Conservation (phyloP, 768 basidiomycete species). For the Suillus placidus region DNA sequence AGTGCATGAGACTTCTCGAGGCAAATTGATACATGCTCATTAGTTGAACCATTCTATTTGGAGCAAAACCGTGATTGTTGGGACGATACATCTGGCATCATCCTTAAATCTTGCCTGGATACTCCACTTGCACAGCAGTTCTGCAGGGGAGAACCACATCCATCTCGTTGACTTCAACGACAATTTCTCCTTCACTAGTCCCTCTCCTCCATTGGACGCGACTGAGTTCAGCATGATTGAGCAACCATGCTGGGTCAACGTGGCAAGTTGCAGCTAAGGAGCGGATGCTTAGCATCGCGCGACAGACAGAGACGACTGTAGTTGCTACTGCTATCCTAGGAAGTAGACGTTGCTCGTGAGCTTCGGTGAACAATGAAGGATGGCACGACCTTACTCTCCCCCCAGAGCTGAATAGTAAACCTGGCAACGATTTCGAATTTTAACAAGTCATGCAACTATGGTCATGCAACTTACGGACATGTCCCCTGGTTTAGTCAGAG, state of each 20-base stretch:
- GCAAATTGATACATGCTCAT: not conserved
- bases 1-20: conserved; percentile 6
- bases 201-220: conserved; percentile 45
- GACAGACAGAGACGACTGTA: conserved; percentile 35
- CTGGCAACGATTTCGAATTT: conserved; percentile 7
- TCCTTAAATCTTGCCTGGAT: too few relatives aligned
- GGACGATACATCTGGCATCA: not conserved
- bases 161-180: conserved; percentile 19
- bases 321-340: conserved; percentile 15
- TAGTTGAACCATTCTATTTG: not conserved
- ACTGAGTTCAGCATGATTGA: conserved; percentile 48
- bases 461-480: conserved; percentile 14
- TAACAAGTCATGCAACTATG: not conserved
- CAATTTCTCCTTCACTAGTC: conserved; percentile 41
- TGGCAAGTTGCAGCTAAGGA: conserved; percentile 45
- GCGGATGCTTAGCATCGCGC: conserved; percentile 43
- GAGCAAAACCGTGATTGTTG: not conserved
- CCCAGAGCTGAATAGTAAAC: conserved; percentile 12
- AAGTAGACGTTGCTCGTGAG: not conserved
- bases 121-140: not conserved
- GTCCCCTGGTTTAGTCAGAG: conserved; percentile 6
- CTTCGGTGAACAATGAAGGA: not conserved
- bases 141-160: not conserved
- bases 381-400: conserved; percentile 15
- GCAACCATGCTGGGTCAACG: conserved; percentile 45